phyloP scores from a whole-genome alignment of 2,329 filamentous ascomycete genomes.

The Penicillium sp. region DNA sequence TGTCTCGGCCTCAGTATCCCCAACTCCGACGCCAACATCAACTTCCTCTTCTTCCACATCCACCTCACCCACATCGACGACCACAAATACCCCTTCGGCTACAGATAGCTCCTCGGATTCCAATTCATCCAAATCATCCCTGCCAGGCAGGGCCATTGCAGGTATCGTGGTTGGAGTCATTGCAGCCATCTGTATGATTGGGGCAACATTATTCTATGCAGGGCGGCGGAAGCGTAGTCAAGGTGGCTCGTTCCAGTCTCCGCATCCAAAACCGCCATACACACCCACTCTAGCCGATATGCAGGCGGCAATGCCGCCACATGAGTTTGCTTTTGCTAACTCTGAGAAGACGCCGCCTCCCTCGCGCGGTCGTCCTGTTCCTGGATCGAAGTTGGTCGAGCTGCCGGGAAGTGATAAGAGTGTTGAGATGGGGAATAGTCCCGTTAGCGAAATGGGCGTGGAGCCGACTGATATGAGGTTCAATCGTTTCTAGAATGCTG shows the following conservation, averaged over 20 bases:
- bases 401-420: slow-evolving; percentile 2
- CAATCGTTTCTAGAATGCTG: not conserved
- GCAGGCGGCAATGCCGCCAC: slow-evolving; percentile 1
- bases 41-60: not conserved
- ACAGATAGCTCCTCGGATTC: not conserved
- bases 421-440: slow-evolving; percentile 12
- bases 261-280: not conserved
- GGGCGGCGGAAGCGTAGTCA: slow-evolving; percentile 5
- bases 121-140: not conserved
- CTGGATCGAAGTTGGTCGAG: slow-evolving; percentile 11
- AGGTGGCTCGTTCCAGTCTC: not conserved
- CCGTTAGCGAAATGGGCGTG: slow-evolving; percentile 13
- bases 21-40: not conserved
- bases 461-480: not conserved
- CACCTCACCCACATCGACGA: not conserved
- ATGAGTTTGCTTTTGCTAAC: slow-evolving; percentile 2
- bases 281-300: not conserved
- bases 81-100: not conserved
- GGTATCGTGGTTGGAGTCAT: slow-evolving; percentile 17
- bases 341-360: slow-evolving; percentile 5
- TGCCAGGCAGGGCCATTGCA: slow-evolving; percentile 17
- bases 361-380: not conserved
- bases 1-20: not conserved
- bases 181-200: slow-evolving; percentile 7
- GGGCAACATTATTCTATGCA: slow-evolving; percentile 3